phyloP scores from a whole-genome alignment of 306 rosid genomes.

The Medicago truncatula region MtrunA17r5.0-ANR NC_053049.1:34204501-34205000 shows the following conservation, averaged over 20 bases:
- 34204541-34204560: neutral
- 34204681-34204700: conserved; percentile 47
- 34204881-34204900: conserved; percentile 64
- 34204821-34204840: conserved; percentile 46
- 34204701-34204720: conserved; percentile 48
- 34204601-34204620: conserved; percentile 44
- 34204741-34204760: conserved; percentile 58
- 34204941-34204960: conserved; percentile 54
- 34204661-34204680: conserved; percentile 47
- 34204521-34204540: no score
- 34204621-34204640: conserved; percentile 55
- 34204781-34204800: conserved; percentile 47
- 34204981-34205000: conserved; percentile 60
- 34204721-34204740: conserved; percentile 42
- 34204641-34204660: conserved; percentile 52
- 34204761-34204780: conserved; percentile 36
- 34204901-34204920: conserved; percentile 56
- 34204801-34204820: conserved; percentile 47
- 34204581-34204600: neutral
- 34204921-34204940: conserved; percentile 48
- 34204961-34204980: conserved; percentile 81
- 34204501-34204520: no score
- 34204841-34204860: conserved; percentile 44
- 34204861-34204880: conserved; percentile 47
- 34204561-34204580: neutral